Conservation (phyloP, 352 stramenopile genomes). For the Globisporangium alternatum region DNA sequence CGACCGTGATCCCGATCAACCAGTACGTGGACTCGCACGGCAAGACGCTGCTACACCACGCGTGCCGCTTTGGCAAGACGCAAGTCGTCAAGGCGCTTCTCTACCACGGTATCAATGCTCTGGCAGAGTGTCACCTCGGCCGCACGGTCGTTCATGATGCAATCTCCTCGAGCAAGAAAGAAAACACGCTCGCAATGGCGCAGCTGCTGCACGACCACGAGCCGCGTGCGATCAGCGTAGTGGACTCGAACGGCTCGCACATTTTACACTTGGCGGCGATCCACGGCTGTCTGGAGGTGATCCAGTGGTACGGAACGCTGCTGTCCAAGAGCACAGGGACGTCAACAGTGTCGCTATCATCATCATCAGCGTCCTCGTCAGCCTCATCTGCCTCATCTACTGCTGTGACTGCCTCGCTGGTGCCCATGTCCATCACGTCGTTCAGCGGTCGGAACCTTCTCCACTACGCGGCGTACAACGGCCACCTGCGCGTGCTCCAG, state of each 20-base stretch:
- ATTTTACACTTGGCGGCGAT: conserved; percentile 67
- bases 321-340: background rate
- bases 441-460: conserved; percentile 63
- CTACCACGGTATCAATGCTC: conserved; percentile 43
- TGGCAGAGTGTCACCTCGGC: conserved; percentile 41
- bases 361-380: background rate
- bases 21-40: conserved; percentile 44
- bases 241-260: conserved; percentile 61
- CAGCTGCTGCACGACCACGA: conserved; percentile 56
- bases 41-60: conserved; percentile 67
- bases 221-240: conserved; percentile 31
- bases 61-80: conserved; percentile 45
- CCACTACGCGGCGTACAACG: conserved; percentile 72
- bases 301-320: conserved; percentile 48
- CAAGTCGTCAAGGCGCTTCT: conserved; percentile 54
- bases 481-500: conserved; percentile 38
- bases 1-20: conserved; percentile 24
- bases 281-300: conserved; percentile 53
- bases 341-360: background rate
- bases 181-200: conserved; percentile 34
- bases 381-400: background rate
- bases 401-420: background rate
- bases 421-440: conserved; percentile 45
- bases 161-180: conserved; percentile 26
- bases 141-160: conserved; percentile 63